Percentiles rank a stretch among this genome's conserved stretches.
These are phyloP conservation scores for Phoenix dactylifera DNA, from an alignment of 176 grass and related monocot species.

Conservation along the genomic window DNA sequence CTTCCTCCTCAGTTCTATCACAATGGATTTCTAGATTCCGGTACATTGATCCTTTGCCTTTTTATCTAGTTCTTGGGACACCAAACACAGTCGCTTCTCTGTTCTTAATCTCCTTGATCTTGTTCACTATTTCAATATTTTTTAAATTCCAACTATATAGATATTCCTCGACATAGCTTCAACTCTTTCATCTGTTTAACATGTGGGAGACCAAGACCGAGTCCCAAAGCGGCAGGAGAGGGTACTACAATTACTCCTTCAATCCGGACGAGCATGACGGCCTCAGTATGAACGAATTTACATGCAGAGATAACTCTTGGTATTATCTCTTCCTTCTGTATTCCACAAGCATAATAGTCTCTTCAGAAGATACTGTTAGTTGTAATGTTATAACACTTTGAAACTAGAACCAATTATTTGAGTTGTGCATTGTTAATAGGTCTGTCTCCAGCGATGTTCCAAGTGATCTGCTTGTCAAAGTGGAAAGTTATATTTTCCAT, in stretches of 20 bases:
- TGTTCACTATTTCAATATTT: no score
- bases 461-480: constrained; percentile 78
- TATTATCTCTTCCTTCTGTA: constrained; percentile 12
- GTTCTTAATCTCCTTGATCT: no score
- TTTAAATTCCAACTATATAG: no score
- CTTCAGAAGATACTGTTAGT: no score
- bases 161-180: no score
- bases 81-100: no score
- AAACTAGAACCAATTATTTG: not conserved
- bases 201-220: constrained; percentile 91
- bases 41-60: no score
- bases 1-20: no score
- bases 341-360: no score
- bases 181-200: not conserved
- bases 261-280: constrained; percentile 40
- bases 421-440: constrained; percentile 25
- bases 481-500: constrained; percentile 75
- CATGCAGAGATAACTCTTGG: constrained; percentile 71
- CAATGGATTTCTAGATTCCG: no score
- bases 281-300: constrained; percentile 61
- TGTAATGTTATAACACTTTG: not conserved
- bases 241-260: constrained; percentile 43
- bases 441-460: constrained; percentile 85
- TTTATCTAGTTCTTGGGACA: no score
- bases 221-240: constrained; percentile 21